phyloP scores from a whole-genome alignment of 129 eudicot genomes.

The Erigeron canadensis region DNA sequence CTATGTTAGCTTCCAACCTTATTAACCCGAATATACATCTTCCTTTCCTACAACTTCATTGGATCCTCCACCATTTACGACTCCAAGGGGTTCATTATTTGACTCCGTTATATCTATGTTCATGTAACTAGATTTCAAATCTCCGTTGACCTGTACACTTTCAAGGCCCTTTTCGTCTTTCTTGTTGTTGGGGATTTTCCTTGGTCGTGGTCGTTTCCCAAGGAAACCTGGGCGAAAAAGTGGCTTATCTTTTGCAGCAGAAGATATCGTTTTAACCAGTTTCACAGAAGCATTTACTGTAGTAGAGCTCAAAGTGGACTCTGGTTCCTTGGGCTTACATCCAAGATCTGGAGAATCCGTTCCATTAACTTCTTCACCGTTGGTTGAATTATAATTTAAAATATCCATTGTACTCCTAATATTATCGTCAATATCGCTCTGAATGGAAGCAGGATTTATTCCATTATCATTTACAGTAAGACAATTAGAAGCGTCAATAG shows the following conservation, averaged over 20 bases:
- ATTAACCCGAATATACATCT: conserved; percentile 19
- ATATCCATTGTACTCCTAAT: neutral
- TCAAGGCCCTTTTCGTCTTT: conserved; percentile 26
- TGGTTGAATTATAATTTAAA: conserved; percentile 7
- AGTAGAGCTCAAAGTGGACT: conserved; percentile 7
- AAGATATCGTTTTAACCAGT: conserved; percentile 22
- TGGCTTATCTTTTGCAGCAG: conserved; percentile 36
- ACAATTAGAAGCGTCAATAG: conserved; percentile 1
- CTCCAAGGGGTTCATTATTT: conserved; percentile 11
- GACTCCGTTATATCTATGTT: conserved; percentile 2
- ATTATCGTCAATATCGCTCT: conserved; percentile 16
- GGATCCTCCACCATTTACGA: conserved; percentile 25
- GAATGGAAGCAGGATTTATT: conserved; percentile 14
- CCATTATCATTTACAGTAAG: conserved; percentile 17
- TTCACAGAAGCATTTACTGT: conserved; percentile 19
- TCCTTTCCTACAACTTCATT: conserved; percentile 6
- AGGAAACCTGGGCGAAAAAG: conserved; percentile 52
- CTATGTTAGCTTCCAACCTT: conserved; percentile 20
- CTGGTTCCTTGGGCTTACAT: conserved; percentile 14
- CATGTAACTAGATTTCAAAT: conserved; percentile 5
- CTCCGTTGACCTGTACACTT: conserved; percentile 14
- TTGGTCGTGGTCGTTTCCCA: conserved; percentile 38
- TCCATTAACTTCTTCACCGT: conserved; percentile 22
- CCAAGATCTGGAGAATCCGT: conserved; percentile 9
- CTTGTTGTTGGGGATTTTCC: conserved; percentile 21